phyloP scores from a whole-genome alignment of 768 basidiomycete species.

The Russula sp. region DNA sequence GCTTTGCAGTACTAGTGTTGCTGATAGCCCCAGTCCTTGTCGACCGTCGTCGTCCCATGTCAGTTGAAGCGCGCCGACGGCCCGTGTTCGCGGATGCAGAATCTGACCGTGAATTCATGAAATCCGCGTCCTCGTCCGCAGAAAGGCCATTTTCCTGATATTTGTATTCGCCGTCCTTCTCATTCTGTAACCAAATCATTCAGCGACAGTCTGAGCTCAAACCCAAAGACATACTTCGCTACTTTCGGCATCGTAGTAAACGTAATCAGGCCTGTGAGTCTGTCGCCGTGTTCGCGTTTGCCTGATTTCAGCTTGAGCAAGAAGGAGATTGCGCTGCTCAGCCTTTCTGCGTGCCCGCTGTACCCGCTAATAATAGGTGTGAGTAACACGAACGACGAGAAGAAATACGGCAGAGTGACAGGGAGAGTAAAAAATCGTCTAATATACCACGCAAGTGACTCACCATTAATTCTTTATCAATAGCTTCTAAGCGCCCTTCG shows the following conservation, averaged over 20 bases:
- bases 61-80: slow-evolving; percentile 19
- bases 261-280: slow-evolving; percentile 76
- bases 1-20: slow-evolving; percentile 52
- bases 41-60: slow-evolving; percentile 41
- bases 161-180: slow-evolving; percentile 57
- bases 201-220: slow-evolving; percentile 28
- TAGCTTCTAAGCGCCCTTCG: slow-evolving; percentile 58
- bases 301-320: slow-evolving; percentile 74
- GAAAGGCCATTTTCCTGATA: slow-evolving; percentile 52
- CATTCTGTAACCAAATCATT: slow-evolving; percentile 46
- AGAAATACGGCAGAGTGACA: slow-evolving; percentile 7
- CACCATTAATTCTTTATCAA: slow-evolving; percentile 71
- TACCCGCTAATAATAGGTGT: slow-evolving; percentile 53
- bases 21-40: slow-evolving; percentile 42
- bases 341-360: slow-evolving; percentile 66
- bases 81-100: slow-evolving; percentile 25
- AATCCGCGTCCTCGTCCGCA: slow-evolving; percentile 36
- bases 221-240: slow-evolving; percentile 54
- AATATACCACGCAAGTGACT: slow-evolving; percentile 39
- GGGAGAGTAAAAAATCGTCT: slow-evolving; percentile 13
- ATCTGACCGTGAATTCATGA: slow-evolving; percentile 35
- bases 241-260: slow-evolving; percentile 62
- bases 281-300: slow-evolving; percentile 75
- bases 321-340: slow-evolving; percentile 58
- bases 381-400: slow-evolving; percentile 4